These are phyloP conservation scores for Cercospora citrullina DNA, from an alignment of 2,329 filamentous ascomycete species.

Conservation along the genomic window DNA sequence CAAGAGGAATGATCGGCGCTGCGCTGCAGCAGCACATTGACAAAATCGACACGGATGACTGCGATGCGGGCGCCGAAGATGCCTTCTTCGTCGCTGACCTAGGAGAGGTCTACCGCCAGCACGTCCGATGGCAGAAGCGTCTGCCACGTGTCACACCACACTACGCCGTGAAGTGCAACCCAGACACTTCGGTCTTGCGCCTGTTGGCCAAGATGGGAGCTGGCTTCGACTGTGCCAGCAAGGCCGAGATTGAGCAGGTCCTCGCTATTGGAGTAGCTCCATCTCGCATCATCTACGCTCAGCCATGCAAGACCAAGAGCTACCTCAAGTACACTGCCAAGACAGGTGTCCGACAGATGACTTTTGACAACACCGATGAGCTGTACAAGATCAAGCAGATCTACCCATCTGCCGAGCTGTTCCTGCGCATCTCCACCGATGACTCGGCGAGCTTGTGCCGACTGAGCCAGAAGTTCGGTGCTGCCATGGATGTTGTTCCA, in stretches of 20 bases:
- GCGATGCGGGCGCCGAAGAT: constrained; percentile 91
- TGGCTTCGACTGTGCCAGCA: constrained; percentile 97
- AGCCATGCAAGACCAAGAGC: constrained; percentile 99
- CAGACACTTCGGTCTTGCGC: constrained; percentile 82
- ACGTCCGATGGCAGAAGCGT: constrained; percentile 96
- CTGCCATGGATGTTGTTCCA: constrained; percentile 77
- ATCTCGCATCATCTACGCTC: constrained; percentile 94
- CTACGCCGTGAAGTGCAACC: constrained; percentile 99
- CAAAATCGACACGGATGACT: constrained; percentile 80
- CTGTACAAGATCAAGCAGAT: constrained; percentile 95
- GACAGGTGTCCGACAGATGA: constrained; percentile 93
- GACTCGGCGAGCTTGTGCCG: constrained; percentile 93
- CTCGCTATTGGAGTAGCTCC: constrained; percentile 80
- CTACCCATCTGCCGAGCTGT: constrained; percentile 85
- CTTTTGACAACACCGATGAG: constrained; percentile 97
- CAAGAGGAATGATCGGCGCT: constrained; percentile 82
- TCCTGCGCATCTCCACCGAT: constrained; percentile 91
- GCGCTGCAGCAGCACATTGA: constrained; percentile 84
- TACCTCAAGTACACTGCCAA: constrained; percentile 88
- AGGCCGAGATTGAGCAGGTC: constrained; percentile 93
- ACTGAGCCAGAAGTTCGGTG: constrained; percentile 95
- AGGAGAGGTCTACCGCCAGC: constrained; percentile 97
- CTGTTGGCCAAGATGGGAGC: constrained; percentile 86
- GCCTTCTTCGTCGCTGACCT: constrained; percentile 98
- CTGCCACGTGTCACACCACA: constrained; percentile 91